These are phyloP conservation scores for Rhodotorula toruloides DNA, from an alignment of 768 basidiomycete species.

Conservation along the genomic window DNA sequence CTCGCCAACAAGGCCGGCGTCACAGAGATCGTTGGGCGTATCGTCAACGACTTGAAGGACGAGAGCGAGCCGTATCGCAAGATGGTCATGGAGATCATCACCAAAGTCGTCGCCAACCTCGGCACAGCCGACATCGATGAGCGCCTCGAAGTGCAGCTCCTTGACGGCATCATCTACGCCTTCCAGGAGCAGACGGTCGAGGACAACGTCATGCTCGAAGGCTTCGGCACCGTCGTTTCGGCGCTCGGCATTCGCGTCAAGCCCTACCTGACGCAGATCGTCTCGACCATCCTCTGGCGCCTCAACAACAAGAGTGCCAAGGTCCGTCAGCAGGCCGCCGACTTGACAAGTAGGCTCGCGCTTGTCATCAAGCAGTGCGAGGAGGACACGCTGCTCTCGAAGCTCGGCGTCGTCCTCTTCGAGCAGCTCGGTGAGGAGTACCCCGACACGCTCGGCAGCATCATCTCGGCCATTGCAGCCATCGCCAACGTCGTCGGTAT, in stretches of 20 bases:
- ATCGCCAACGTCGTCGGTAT: conserved; percentile 99
- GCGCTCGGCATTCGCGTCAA: conserved; percentile 93
- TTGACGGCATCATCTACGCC: conserved; percentile 97
- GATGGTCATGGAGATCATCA: conserved; percentile 99
- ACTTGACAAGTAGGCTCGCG: conserved; percentile 88
- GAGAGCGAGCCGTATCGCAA: conserved; percentile 57
- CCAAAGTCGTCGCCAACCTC: conserved; percentile 84
- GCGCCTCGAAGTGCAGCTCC: conserved; percentile 82
- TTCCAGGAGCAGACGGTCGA: conserved; percentile 99
- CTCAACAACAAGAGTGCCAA: conserved; percentile 99
- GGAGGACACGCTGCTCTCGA: conserved; percentile 89
- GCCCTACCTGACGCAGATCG: conserved; percentile 96
- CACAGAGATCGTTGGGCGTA: conserved; percentile 83
- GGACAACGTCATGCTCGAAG: conserved; percentile 98
- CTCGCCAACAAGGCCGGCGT: conserved; percentile 96
- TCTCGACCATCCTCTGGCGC: conserved; percentile 97
- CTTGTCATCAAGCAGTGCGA: conserved; percentile 99
- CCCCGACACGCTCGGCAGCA: conserved; percentile 96
- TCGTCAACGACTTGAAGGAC: conserved; percentile 81
- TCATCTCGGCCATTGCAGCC: conserved; percentile 96
- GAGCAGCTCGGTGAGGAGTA: conserved; percentile 99
- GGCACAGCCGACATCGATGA: conserved; percentile 99
- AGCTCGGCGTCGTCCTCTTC: conserved; percentile 91
- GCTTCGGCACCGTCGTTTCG: conserved; percentile 95
- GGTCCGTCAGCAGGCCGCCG: conserved; percentile 98